Evolutionary conservation across 164 flowering plant species (phyloP), one percentile per base, ranked within the genome.

Genomic region (Amborella trichopoda): DNA sequence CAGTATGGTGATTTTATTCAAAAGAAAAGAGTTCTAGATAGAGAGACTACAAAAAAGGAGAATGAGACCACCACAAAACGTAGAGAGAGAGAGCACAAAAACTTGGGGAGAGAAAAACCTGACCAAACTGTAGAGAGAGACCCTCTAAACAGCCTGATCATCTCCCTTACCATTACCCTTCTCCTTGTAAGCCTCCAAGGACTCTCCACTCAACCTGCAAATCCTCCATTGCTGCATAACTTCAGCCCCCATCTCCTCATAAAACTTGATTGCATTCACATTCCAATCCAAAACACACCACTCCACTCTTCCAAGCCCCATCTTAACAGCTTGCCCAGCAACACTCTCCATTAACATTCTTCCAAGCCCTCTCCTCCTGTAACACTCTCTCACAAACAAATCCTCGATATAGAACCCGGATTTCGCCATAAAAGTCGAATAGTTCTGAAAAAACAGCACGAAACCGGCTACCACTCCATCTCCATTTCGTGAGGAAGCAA

Each of bases 211-310:
- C 43, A 85, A 49, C 62, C 97, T 56, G 57, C 97, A 86, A 41
- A 86, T 48, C 73, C 89, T 70, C 94, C 97, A 85, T 24, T 83
- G 91, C 52, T 46, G 74, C 54, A 77, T 34, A 10, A 90, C 61
- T 39, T 83, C 23, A 13, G 95, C 94, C n/a, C 97, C 97, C 90
- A 90, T 83, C 43, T 71, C 72, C 56, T 83, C 78, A 51, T 90
- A 90, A 48, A 90, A 90, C 69, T 55, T 59, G 5, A 83, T 86
- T 1, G 97, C 95, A 60, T 81, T 86, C 34, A 63, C 59, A 49
- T 90, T 90, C 97, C 97, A 90, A 43, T 85, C 95, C 47, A 85
- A 67, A 59, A 85, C 97, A 20, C 64, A 69, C 97, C 95, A 86
- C 56, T 89, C 95, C 48, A 85, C 95, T 40, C 97, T 69, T 17